phyloP scores from a whole-genome alignment of 371 early-diverging fungal species.

The Parasitella parasitica region DNA sequence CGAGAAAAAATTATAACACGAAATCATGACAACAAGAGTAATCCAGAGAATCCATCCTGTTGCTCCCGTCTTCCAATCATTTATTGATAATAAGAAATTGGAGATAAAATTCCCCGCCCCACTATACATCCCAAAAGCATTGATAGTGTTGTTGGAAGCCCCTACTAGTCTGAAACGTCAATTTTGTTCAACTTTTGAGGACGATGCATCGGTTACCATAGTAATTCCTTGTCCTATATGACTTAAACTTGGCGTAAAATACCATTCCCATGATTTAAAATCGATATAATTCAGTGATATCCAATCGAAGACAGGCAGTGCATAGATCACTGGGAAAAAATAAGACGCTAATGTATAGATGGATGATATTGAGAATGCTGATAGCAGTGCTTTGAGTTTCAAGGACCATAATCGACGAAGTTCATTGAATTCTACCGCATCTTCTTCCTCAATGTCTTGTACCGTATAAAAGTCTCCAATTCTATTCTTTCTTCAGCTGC shows the following conservation, averaged over 20 bases:
- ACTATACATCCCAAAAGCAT: constrained; percentile 74
- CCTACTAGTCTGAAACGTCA: constrained; percentile 21
- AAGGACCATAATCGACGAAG: constrained; percentile 1
- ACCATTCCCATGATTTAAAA: constrained; percentile 68
- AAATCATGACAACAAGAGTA: constrained; percentile 76
- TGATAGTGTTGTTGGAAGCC: constrained; percentile 68
- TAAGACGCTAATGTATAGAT: constrained; percentile 64
- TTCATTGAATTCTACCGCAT: not conserved
- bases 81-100: constrained; percentile 58
- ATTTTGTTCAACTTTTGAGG: no score
- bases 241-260: constrained; percentile 69
- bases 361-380: constrained; percentile 60
- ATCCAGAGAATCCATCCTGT: constrained; percentile 83
- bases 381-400: constrained; percentile 51
- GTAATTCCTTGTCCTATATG: constrained; percentile 81
- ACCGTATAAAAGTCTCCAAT: not conserved
- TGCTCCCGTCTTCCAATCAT: constrained; percentile 67
- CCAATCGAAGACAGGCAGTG: constrained; percentile 70
- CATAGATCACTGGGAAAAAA: constrained; percentile 58
- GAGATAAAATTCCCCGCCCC: constrained; percentile 79
- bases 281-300: constrained; percentile 39
- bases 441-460: no score
- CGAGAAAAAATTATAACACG: constrained; percentile 4
- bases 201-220: constrained; percentile 47
- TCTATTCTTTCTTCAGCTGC: not conserved